phyloP scores from a whole-genome alignment of 176 grass and related monocot genomes.

The Eragrostis nindensis region DNA sequence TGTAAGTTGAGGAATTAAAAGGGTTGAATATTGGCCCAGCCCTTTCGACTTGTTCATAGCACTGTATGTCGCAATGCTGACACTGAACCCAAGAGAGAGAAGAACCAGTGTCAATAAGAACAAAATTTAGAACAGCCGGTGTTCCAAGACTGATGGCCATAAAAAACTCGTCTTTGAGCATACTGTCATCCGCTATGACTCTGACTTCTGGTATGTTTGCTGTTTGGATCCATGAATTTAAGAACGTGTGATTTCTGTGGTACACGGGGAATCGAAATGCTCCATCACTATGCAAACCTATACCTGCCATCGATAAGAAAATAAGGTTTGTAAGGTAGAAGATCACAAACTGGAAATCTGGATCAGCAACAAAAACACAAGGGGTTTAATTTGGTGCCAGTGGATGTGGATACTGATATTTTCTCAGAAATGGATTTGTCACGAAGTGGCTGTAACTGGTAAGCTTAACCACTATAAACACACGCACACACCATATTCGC shows the following conservation, averaged over 20 bases:
- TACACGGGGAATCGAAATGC: slow-evolving; percentile 26
- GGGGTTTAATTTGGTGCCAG: too few species aligned
- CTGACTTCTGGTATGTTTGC: background rate
- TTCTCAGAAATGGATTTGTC: too few species aligned
- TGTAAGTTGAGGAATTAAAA: slow-evolving; percentile 15
- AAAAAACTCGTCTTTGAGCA: slow-evolving; percentile 10
- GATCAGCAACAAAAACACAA: background rate
- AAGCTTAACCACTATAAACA: too few species aligned
- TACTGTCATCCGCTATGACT: background rate
- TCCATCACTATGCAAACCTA: slow-evolving; percentile 7
- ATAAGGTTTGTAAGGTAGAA: background rate
- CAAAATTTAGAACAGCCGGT: slow-evolving; percentile 24
- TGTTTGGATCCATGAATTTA: background rate
- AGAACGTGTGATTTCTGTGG: slow-evolving; percentile 18
- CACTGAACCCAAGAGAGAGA: slow-evolving; percentile 45
- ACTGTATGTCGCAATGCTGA: background rate
- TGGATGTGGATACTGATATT: too few species aligned
- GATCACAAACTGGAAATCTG: background rate
- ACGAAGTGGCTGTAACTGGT: too few species aligned
- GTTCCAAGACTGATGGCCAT: slow-evolving; percentile 37
- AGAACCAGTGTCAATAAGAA: slow-evolving; percentile 33
- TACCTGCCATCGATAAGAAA: background rate
- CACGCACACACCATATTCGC: too few species aligned
- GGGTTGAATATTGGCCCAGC: slow-evolving; percentile 23
- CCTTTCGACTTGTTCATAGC: background rate